A percentile compares a stretch with the other conserved stretches of the same genome.
Conservation (phyloP, 177 flowering plant species). For the Tripterygium wilfordii region DNA sequence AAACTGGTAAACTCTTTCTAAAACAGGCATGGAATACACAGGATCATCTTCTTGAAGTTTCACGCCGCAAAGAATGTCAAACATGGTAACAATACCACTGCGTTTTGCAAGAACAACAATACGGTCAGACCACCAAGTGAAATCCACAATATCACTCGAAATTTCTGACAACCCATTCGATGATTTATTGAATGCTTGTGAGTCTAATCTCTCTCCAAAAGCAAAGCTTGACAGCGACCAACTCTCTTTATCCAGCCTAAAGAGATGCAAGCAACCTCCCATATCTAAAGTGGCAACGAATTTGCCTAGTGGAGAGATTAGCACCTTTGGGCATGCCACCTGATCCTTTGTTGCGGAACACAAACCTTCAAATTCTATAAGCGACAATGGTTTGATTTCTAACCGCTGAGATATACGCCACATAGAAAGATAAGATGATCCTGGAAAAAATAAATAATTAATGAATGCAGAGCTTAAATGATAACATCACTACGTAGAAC, state of each 20-base stretch:
- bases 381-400: constrained; percentile 38
- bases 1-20: constrained; percentile 47
- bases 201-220: constrained; percentile 14
- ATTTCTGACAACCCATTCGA: constrained; percentile 15
- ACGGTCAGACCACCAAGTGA: constrained; percentile 93
- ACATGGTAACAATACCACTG: constrained; percentile 53
- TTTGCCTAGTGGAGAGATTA: constrained; percentile 60
- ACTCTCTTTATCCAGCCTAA: constrained; percentile 40
- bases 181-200: constrained; percentile 11
- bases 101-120: constrained; percentile 51
- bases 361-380: constrained; percentile 53
- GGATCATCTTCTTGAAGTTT: constrained; percentile 37
- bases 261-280: constrained; percentile 52
- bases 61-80: constrained; percentile 43
- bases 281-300: constrained; percentile 65
- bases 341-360: constrained; percentile 40
- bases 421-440: constrained; percentile 53
- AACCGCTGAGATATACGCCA: constrained; percentile 46
- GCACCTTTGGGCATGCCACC: constrained; percentile 59
- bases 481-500: neutral
- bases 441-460: constrained; percentile 32
- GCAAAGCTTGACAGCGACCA: constrained; percentile 33
- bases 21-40: constrained; percentile 47
- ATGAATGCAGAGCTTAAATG: neutral
- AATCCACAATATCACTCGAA: constrained; percentile 46